Evolutionary conservation across 805 yeast species (phyloP), one percentile per base, ranked within the genome.

Genomic region (Ogataea minuta): DNA sequence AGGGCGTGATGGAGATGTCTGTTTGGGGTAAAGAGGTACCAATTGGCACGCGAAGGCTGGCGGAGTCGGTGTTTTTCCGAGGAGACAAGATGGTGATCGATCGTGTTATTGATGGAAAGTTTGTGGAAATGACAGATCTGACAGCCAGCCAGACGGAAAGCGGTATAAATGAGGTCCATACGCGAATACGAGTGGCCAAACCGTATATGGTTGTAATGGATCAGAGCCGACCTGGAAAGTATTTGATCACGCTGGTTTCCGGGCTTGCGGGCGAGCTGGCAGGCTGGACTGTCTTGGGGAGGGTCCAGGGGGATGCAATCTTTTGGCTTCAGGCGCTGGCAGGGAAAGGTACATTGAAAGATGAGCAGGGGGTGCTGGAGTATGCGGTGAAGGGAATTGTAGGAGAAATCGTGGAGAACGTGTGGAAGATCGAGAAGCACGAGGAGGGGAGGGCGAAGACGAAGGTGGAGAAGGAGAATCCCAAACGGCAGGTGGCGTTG

Each of bases 251-350:
- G 4, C 35, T 46, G 21, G 31, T 34, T 4, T 20, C 39, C 2
- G 39, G 31, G 23, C 27, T 43, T 16, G 42, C 31, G 8, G 9
- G 28, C 16, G 44, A 42, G 30, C 23, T 46, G 12, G 25, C 38
- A n/a, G 47, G 46, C 23, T 46, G 50, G 50, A 46, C 47, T 6
- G 31, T 46, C 14, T 12, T 46, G 29, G 50, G 47, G 9, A 38
- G 38, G 32, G 37, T 46, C 23, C 31, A 26, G 9, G 50, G 50
- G n/a, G 47, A 46, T 21, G 31, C 37, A 9, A 43, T 46, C 23
- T 43, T 32, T 23, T 46, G 46, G 46, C 31, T 46, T 14, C 45
- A 35, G 11, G 41, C 34, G 3, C 35, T 46, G 17, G 28, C 23
- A 9, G 36, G 47, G 10, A 28, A 28, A 10, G 15, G 36, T 9